Conservation (phyloP, 2,329 filamentous ascomycete genomes). For the Calonectria montana region DNA sequence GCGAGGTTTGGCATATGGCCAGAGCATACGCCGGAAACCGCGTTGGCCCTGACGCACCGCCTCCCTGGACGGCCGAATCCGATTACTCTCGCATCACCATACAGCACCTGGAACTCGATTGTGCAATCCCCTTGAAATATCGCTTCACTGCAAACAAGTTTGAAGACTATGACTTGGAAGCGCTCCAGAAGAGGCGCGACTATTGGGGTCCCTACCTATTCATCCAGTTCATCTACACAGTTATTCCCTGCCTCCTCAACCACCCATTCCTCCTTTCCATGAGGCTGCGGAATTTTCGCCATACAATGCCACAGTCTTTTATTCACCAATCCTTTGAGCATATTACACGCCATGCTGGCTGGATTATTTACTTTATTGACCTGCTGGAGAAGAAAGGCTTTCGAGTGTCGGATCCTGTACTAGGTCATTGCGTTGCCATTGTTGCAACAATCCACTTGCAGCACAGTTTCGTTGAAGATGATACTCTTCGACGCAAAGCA, state of each 20-base stretch:
- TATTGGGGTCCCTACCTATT: constrained; percentile 67
- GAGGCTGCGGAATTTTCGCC: constrained; percentile 62
- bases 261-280: constrained; percentile 65
- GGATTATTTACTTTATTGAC: constrained; percentile 65
- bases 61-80: constrained; percentile 59
- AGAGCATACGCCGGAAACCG: constrained; percentile 58
- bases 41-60: constrained; percentile 54
- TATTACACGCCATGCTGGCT: constrained; percentile 62
- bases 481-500: constrained; percentile 34
- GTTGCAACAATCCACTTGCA: constrained; percentile 66
- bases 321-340: constrained; percentile 64
- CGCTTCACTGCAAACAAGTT: constrained; percentile 63
- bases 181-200: constrained; percentile 56
- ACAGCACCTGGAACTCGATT: constrained; percentile 63
- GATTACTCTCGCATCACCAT: constrained; percentile 64
- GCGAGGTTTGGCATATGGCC: constrained; percentile 60
- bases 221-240: constrained; percentile 64
- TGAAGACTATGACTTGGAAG: constrained; percentile 52
- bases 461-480: constrained; percentile 58
- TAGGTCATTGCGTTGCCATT: constrained; percentile 60
- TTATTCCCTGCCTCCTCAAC: constrained; percentile 64
- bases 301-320: constrained; percentile 64
- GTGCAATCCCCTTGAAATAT: constrained; percentile 60
- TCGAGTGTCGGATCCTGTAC: constrained; percentile 49
- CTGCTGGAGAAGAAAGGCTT: constrained; percentile 56